Evolutionary conservation across 2,329 filamentous ascomycete species (phyloP).

Genomic region (Aspergillus neoniger): DNA sequence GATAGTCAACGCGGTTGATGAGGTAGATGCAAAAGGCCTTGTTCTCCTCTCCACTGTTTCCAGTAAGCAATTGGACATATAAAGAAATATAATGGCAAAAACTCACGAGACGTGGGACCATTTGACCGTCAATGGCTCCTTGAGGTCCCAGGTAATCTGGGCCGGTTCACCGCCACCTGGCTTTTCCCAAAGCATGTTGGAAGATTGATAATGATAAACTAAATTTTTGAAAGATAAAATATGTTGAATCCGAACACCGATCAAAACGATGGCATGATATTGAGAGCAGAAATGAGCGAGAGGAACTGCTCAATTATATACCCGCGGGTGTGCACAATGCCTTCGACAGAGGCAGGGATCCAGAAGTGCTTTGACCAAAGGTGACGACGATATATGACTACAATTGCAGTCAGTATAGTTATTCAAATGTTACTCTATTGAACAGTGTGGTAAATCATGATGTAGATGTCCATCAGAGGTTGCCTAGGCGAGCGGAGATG

Average conservation of each 20-base stretch:
- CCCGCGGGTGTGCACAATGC: not conserved
- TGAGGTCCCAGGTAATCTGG: not conserved
- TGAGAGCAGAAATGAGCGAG: not conserved
- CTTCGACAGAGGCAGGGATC: not conserved
- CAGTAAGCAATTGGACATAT: not conserved
- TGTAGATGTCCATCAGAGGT: not conserved
- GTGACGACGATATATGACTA: not conserved
- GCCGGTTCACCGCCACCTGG: not conserved
- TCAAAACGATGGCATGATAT: not conserved
- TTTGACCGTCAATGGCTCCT: not conserved
- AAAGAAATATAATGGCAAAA: too few species aligned
- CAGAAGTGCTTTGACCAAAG: not conserved
- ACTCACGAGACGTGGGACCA: not conserved
- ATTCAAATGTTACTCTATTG: too few species aligned
- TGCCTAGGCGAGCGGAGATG: not conserved
- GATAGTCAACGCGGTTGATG: not conserved
- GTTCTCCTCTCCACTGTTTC: not conserved
- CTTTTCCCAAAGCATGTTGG: conserved; percentile 6
- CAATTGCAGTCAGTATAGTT: not conserved
- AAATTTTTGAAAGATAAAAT: not conserved
- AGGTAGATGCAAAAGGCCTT: not conserved
- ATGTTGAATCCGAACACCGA: not conserved
- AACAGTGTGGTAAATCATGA: not conserved
- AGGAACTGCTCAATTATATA: not conserved
- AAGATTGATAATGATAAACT: conserved; percentile 28